Evolutionary conservation across 176 grass and related monocot species (phyloP), one percentile per base, ranked within the genome.

Genomic region (Saccharum spontaneum): DNA sequence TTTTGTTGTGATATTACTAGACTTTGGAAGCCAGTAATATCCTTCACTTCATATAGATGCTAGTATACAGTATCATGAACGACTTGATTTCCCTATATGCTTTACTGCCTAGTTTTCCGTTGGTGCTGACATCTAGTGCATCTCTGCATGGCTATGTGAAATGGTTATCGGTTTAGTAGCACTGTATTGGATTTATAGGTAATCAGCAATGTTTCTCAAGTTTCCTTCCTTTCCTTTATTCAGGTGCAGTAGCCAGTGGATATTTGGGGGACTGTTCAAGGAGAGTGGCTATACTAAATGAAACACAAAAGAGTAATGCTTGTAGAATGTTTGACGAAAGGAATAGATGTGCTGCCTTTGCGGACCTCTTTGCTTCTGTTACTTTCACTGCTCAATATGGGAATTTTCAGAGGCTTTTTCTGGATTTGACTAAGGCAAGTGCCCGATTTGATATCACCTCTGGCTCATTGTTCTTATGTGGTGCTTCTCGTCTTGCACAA

Each of bases 391-490:
- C 91, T 49, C 91, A 95, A 66, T 82, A 90, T 67, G 96, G 96
- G 80, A 98, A 92, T 82, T 95, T 98, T 70, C 96, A 98, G 81
- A 92, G 89, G 78, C 83, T 87, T 90, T 93, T 98, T 63, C 87
- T 98, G 45, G 93, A 98, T 86, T 89, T 98, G 75, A 93, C 91
- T 17, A 86, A 86, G 85, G 82, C 94, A 61, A 95, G 73, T 64
- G 79, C 83, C 17, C 86, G 91, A 74, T 74, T 95, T 30, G 91
- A 98, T 83, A 78, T 98, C 50, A 84, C 82, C 30, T 98, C 93
- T 13, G 93, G 91, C 50, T 95, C 81, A n/a, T 76, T 85, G 89
- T 98, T 95, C 77, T 79, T 94, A 86, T 73, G 36, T 77, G 91
- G 96, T 37, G 86, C 88, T 78, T 90, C 87, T 74, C 69, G n/a